Evolutionary conservation across 2,329 filamentous ascomycete species (phyloP).

Genomic region (Ophiostoma quercus): DNA sequence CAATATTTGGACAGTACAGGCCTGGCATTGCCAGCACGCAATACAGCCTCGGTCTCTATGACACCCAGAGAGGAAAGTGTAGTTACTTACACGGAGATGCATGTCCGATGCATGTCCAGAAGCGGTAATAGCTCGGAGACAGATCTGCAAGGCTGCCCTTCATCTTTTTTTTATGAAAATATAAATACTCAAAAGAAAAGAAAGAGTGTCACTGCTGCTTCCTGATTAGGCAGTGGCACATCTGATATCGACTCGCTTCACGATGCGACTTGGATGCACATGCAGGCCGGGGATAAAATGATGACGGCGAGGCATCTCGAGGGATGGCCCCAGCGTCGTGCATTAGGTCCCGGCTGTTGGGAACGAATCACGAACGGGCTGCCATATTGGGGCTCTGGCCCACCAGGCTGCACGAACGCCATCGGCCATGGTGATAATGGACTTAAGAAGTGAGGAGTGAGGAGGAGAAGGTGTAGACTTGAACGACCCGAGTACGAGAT

Average conservation of each 20-base stretch:
- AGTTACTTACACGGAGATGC: not conserved
- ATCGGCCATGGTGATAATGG: conserved; percentile 1
- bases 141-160: not conserved
- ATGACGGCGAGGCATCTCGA: not conserved
- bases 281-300: not conserved
- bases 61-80: not conserved
- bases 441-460: not conserved
- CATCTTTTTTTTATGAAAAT: not conserved
- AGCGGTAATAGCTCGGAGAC: not conserved
- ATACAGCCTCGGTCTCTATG: not conserved
- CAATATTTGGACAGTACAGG: not conserved
- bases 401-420: not conserved
- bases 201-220: not conserved
- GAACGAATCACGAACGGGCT: not conserved
- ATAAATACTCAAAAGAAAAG: not conserved
- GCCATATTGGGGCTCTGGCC: not conserved
- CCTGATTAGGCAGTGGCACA: not conserved
- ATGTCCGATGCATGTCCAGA: not conserved
- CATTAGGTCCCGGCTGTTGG: conserved; percentile 1
- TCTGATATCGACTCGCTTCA: not conserved
- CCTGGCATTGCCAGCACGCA: not conserved
- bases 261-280: not conserved
- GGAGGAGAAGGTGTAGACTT: not conserved
- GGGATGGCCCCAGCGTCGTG: not conserved
- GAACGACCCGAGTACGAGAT: not conserved